These are phyloP conservation scores for Parmelia sp. DNA, from an alignment of 495 filamentous ascomycete genomes.

Conservation along the genomic window DNA sequence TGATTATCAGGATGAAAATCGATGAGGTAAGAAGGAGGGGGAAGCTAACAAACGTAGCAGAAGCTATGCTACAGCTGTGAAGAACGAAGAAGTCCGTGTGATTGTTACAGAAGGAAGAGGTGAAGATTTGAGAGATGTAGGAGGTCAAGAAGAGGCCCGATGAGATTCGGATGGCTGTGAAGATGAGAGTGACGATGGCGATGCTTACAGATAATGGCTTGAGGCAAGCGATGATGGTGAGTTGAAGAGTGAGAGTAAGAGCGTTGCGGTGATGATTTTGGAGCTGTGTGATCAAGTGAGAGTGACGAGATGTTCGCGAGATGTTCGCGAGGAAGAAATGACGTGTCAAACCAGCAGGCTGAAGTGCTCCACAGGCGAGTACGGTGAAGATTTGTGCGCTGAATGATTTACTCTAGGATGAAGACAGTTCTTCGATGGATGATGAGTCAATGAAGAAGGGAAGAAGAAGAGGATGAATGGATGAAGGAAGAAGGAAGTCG, in stretches of 20 bases:
- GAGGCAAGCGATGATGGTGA: not conserved
- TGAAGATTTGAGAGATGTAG: not conserved
- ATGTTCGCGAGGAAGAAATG: too few relatives aligned
- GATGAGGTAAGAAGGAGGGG: not conserved
- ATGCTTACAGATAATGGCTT: not conserved
- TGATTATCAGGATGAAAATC: not conserved
- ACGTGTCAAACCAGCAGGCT: not conserved
- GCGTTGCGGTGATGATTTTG: not conserved
- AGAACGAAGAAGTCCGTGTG: not conserved
- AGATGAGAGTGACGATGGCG: constrained; percentile 13
- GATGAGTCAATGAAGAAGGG: constrained; percentile 37
- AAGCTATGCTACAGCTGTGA: not conserved
- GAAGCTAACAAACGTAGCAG: not conserved
- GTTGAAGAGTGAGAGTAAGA: not conserved
- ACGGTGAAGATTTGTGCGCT: constrained; percentile 28
- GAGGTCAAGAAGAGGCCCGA: not conserved
- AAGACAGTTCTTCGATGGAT: constrained; percentile 35
- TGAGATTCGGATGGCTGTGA: not conserved
- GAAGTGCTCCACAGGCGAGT: not conserved
- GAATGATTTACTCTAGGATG: constrained; percentile 30
- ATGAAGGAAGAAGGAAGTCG: not conserved
- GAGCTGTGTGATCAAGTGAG: not conserved
- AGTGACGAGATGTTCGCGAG: not conserved
- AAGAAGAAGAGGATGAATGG: constrained; percentile 24
- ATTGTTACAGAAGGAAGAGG: not conserved